Percentiles rank a stretch among this genome's conserved stretches.
These are phyloP conservation scores for Pseudopyrenochaeta lycopersici DNA, from an alignment of 2,329 filamentous ascomycete genomes.

Conservation along the genomic window DNA sequence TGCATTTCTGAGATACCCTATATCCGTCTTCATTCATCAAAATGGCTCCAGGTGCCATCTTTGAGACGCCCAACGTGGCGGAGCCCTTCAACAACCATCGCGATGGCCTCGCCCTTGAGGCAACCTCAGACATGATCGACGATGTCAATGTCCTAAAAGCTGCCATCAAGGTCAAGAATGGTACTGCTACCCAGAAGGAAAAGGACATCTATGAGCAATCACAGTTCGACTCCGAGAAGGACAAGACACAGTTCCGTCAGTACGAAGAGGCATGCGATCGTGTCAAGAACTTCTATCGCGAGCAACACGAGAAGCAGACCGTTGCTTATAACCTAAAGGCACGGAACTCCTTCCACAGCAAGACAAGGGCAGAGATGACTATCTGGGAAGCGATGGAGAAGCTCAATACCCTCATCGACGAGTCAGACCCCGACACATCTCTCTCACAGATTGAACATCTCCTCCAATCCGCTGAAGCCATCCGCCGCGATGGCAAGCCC, in stretches of 20 bases:
- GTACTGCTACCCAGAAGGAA: conserved; percentile 55
- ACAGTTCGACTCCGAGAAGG: conserved; percentile 76
- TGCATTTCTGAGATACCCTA: conserved; percentile 28
- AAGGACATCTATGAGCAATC: conserved; percentile 65
- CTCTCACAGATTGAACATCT: conserved; percentile 91
- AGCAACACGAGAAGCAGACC: conserved; percentile 75
- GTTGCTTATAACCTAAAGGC: conserved; percentile 85
- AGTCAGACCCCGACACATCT: conserved; percentile 88
- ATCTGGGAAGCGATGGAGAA: conserved; percentile 94
- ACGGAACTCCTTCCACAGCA: conserved; percentile 73
- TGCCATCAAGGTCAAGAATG: conserved; percentile 59
- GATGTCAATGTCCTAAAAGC: conserved; percentile 68
- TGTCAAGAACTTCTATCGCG: conserved; percentile 86
- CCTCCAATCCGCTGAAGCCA: conserved; percentile 87
- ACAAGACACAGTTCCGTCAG: conserved; percentile 82
- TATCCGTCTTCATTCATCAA: conserved; percentile 20
- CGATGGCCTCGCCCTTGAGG: conserved; percentile 67
- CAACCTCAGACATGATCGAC: conserved; percentile 67
- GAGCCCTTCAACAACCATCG: conserved; percentile 59
- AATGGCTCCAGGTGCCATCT: conserved; percentile 57
- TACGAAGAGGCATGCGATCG: conserved; percentile 85
- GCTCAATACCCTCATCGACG: conserved; percentile 88
- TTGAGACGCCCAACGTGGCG: conserved; percentile 53
- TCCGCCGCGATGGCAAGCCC: conserved; percentile 83
- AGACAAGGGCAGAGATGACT: conserved; percentile 77